These are phyloP conservation scores for Zelonia costaricensis DNA, from an alignment of 208 protist species.

Conservation along the genomic window DNA sequence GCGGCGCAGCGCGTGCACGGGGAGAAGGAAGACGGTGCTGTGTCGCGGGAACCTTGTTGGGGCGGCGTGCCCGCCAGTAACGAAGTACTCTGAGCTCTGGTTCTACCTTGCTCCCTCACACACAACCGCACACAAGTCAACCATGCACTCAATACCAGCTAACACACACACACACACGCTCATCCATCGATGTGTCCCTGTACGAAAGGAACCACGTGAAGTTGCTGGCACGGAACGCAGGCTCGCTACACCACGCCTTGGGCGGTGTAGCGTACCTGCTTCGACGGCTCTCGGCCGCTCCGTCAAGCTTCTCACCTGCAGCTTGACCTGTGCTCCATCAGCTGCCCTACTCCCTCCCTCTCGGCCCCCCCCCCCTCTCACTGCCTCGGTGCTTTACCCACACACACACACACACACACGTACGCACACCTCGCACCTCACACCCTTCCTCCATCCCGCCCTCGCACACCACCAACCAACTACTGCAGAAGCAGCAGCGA, in stretches of 20 bases:
- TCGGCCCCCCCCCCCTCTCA: neutral
- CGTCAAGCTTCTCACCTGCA: neutral
- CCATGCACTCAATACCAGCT: too few species aligned
- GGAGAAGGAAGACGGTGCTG: neutral
- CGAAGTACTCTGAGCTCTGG: too few species aligned
- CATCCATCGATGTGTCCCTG: too few species aligned
- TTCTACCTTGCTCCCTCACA: too few species aligned
- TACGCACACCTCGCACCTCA: neutral
- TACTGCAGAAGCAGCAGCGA: neutral
- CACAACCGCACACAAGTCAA: too few species aligned
- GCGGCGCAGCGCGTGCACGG: neutral
- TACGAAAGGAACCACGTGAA: too few species aligned
- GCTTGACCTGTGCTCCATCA: too few species aligned
- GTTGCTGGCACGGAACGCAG: too few species aligned
- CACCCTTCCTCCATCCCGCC: neutral
- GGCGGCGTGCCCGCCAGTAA: too few species aligned
- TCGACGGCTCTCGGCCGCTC: neutral
- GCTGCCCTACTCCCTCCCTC: neutral
- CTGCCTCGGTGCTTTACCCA: neutral
- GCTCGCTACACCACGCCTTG: too few species aligned
- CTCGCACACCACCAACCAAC: neutral
- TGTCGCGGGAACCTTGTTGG: neutral
- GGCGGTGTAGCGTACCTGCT: too few species aligned
- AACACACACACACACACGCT: too few species aligned
- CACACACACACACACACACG: neutral